A percentile compares a stretch with the other conserved stretches of the same genome.
phyloP scores from a whole-genome alignment of 2,329 filamentous ascomycete genomes.

The Arthrobotrys sinensis region DNA sequence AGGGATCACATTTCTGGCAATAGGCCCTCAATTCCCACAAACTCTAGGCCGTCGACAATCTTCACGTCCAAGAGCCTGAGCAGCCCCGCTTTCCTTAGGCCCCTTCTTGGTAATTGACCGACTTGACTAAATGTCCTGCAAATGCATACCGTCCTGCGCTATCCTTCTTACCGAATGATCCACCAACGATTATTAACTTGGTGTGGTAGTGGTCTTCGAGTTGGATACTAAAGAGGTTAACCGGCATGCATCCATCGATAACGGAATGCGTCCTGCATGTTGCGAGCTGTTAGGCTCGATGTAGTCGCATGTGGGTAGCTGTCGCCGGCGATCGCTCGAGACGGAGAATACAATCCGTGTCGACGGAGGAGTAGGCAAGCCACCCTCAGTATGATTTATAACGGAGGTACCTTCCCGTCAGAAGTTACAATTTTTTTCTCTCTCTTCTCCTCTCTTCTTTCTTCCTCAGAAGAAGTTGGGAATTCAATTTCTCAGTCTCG shows the following conservation, averaged over 20 bases:
- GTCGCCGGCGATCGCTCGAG: conserved; percentile 18
- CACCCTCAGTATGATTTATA: conserved; percentile 42
- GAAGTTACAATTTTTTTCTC: conserved; percentile 13
- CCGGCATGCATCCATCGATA: conserved; percentile 59
- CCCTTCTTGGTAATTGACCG: conserved; percentile 3
- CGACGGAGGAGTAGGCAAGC: conserved; percentile 3
- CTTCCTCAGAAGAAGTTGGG: conserved; percentile 24
- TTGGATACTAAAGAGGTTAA: conserved; percentile 15
- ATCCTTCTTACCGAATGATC: conserved; percentile 35
- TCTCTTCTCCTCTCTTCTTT: not conserved
- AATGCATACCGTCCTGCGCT: conserved; percentile 34
- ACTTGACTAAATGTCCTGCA: conserved; percentile 16
- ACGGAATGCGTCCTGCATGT: conserved; percentile 60
- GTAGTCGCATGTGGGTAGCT: conserved; percentile 16
- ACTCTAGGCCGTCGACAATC: conserved; percentile 7
- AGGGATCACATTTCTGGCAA: conserved; percentile 41
- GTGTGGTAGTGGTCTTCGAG: conserved; percentile 26
- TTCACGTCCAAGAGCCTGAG: not conserved
- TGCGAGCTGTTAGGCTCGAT: conserved; percentile 41
- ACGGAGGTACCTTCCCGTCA: conserved; percentile 49
- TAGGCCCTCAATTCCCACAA: conserved; percentile 1
- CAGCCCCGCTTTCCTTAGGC: conserved; percentile 40
- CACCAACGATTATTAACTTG: conserved; percentile 32
- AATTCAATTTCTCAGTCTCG: not conserved
- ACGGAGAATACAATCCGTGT: conserved; percentile 23